These are phyloP conservation scores for Bromus sterilis DNA, from an alignment of 176 grass and related monocot species.

Conservation along the genomic window DNA sequence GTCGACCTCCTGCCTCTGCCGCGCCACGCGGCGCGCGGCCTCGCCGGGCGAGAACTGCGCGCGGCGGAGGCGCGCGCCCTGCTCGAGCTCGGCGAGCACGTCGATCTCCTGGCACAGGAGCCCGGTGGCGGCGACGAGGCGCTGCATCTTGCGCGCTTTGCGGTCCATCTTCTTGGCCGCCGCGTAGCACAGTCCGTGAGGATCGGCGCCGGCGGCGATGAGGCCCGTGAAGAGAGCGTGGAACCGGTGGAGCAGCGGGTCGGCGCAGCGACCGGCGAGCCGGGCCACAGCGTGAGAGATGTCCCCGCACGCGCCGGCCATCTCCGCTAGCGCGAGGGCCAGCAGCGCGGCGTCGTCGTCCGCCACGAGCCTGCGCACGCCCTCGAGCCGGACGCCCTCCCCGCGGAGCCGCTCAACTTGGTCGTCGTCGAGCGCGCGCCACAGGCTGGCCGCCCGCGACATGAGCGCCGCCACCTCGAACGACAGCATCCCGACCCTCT, in stretches of 20 bases:
- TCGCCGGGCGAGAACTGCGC: slow-evolving; percentile 8
- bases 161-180: slow-evolving; percentile 58
- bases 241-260: slow-evolving; percentile 60
- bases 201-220: slow-evolving; percentile 28
- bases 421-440: slow-evolving; percentile 48
- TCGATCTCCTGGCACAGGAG: slow-evolving; percentile 65
- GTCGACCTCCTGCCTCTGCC: slow-evolving; percentile 70
- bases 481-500: slow-evolving; percentile 36
- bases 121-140: slow-evolving; percentile 32
- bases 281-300: slow-evolving; percentile 23
- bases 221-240: slow-evolving; percentile 39
- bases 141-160: slow-evolving; percentile 81
- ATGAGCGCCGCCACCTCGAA: slow-evolving; percentile 68
- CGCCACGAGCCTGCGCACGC: slow-evolving; percentile 52
- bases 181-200: slow-evolving; percentile 40
- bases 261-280: slow-evolving; percentile 35
- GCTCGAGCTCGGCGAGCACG: slow-evolving; percentile 69
- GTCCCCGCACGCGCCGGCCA: slow-evolving; percentile 11
- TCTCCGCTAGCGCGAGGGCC: slow-evolving; percentile 45
- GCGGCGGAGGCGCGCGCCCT: slow-evolving; percentile 26
- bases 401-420: slow-evolving; percentile 22
- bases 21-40: slow-evolving; percentile 33
- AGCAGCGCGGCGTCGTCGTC: slow-evolving; percentile 56
- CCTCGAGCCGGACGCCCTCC: slow-evolving; percentile 44
- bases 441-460: slow-evolving; percentile 45